Conservation (phyloP, 1,284 basidiomycete species). For the Tilletia setariae region DNA sequence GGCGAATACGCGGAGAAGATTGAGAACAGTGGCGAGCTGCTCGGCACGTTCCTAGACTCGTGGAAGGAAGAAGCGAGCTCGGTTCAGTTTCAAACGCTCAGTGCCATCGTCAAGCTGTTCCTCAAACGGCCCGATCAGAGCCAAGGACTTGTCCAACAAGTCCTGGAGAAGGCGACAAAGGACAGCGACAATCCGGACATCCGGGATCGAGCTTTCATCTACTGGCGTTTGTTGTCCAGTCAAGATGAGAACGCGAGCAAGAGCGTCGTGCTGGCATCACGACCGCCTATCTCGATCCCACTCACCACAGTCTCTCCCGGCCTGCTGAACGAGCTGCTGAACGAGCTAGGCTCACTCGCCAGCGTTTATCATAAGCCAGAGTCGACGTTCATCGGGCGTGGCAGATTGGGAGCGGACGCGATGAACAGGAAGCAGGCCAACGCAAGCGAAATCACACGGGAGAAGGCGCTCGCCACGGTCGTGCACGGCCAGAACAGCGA, state of each 20-base stretch:
- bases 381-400: constrained; percentile 57
- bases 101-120: constrained; percentile 94
- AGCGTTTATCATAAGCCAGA: constrained; percentile 95
- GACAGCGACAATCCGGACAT: constrained; percentile 96
- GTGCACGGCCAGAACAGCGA: constrained; percentile 51
- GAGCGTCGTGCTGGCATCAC: constrained; percentile 81
- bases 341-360: constrained; percentile 66
- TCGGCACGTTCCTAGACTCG: constrained; percentile 80
- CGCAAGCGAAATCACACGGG: constrained; percentile 43
- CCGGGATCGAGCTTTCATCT: constrained; percentile 92
- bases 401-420: constrained; percentile 47
- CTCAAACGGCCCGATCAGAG: constrained; percentile 72
- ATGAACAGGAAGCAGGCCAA: constrained; percentile 14
- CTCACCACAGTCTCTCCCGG: constrained; percentile 83
- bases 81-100: constrained; percentile 91
- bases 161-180: constrained; percentile 89
- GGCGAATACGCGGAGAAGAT: constrained; percentile 97
- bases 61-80: constrained; percentile 92
- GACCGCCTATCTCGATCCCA: constrained; percentile 89
- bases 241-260: constrained; percentile 91
- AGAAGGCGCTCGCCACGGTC: constrained; percentile 58
- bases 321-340: constrained; percentile 84
- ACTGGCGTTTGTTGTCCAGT: constrained; percentile 81
- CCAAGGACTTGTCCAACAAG: constrained; percentile 81
- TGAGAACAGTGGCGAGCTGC: constrained; percentile 87